Percentiles rank a stretch among this genome's conserved stretches.
Conservation (phyloP, 495 filamentous ascomycete genomes). For the Penicillium herquei region DNA sequence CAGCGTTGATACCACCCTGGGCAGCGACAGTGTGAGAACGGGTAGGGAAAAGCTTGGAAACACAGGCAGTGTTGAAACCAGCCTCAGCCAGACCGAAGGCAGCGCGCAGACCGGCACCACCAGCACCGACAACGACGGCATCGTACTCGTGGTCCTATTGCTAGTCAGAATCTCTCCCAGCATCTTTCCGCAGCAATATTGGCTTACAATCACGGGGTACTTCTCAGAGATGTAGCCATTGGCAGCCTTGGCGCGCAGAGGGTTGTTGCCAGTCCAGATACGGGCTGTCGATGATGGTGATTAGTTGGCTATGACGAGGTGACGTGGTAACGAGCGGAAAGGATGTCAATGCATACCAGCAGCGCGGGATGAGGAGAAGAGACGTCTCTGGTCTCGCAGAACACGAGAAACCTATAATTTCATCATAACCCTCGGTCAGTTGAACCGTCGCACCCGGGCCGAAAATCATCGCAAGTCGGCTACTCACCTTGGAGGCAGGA, state of each 20-base stretch:
- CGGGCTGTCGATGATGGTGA: conserved; percentile 47
- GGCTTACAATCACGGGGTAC: conserved; percentile 88
- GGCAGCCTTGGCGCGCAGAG: conserved; percentile 88
- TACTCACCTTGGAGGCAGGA: conserved; percentile 54
- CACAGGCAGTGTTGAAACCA: conserved; percentile 97
- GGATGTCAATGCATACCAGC: conserved; percentile 58
- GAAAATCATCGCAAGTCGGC: conserved; percentile 24
- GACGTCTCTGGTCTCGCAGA: conserved; percentile 57
- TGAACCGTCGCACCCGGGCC: conserved; percentile 15
- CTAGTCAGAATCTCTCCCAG: conserved; percentile 23
- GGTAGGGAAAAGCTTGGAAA: conserved; percentile 97
- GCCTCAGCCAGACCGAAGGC: conserved; percentile 96
- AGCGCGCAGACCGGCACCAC: conserved; percentile 89
- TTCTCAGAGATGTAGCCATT: conserved; percentile 77
- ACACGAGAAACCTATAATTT: conserved; percentile 42
- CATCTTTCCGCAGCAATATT: neutral
- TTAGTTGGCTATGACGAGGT: conserved; percentile 29
- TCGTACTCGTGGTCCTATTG: conserved; percentile 71
- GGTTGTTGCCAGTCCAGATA: conserved; percentile 77
- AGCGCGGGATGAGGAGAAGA: conserved; percentile 83
- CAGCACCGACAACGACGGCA: conserved; percentile 93
- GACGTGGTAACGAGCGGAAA: conserved; percentile 1
- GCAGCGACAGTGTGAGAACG: conserved; percentile 94
- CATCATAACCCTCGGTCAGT: conserved; percentile 22
- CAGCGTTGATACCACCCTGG: conserved; percentile 81